Evolutionary conservation across 1,284 basidiomycete genomes (phyloP).

Genomic region (Leccinum subrobustum): DNA sequence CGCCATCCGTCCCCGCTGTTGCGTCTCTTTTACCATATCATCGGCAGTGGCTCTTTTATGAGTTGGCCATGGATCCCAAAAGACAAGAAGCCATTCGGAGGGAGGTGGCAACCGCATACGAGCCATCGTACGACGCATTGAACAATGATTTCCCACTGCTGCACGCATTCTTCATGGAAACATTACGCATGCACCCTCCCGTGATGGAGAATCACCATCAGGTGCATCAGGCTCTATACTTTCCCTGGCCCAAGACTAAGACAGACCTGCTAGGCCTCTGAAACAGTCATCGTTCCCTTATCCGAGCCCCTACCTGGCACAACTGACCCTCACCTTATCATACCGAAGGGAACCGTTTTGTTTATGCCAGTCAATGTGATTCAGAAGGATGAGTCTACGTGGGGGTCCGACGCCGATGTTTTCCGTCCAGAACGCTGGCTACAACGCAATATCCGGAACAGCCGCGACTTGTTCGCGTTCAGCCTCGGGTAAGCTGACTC

Average conservation of each 20-base stretch:
- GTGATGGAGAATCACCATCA: slow-evolving; percentile 60
- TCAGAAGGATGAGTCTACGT: slow-evolving; percentile 49
- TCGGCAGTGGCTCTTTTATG: slow-evolving; percentile 55
- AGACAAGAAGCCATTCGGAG: slow-evolving; percentile 50
- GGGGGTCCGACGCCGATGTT: slow-evolving; percentile 55
- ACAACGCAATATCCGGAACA: slow-evolving; percentile 35
- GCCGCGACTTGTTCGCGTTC: slow-evolving; percentile 53
- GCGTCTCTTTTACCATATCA: slow-evolving; percentile 4
- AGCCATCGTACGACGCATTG: slow-evolving; percentile 51
- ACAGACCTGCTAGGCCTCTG: slow-evolving; percentile 38
- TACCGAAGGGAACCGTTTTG: slow-evolving; percentile 56
- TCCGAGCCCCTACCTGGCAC: slow-evolving; percentile 47
- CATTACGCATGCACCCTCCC: slow-evolving; percentile 57
- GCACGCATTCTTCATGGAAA: slow-evolving; percentile 56
- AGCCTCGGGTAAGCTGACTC: slow-evolving; percentile 46
- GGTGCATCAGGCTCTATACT: slow-evolving; percentile 28
- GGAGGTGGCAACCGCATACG: slow-evolving; percentile 42
- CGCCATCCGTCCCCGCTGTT: slow-evolving; percentile 1
- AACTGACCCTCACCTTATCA: slow-evolving; percentile 38
- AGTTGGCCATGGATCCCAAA: slow-evolving; percentile 46
- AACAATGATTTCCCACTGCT: slow-evolving; percentile 49
- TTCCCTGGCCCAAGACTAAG: slow-evolving; percentile 3
- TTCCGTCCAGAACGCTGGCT: slow-evolving; percentile 62
- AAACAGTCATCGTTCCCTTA: slow-evolving; percentile 49
- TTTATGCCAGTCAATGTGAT: slow-evolving; percentile 57